These are phyloP conservation scores for Grosmannia huntii DNA, from an alignment of 2,329 filamentous ascomycete species.

Conservation along the genomic window DNA sequence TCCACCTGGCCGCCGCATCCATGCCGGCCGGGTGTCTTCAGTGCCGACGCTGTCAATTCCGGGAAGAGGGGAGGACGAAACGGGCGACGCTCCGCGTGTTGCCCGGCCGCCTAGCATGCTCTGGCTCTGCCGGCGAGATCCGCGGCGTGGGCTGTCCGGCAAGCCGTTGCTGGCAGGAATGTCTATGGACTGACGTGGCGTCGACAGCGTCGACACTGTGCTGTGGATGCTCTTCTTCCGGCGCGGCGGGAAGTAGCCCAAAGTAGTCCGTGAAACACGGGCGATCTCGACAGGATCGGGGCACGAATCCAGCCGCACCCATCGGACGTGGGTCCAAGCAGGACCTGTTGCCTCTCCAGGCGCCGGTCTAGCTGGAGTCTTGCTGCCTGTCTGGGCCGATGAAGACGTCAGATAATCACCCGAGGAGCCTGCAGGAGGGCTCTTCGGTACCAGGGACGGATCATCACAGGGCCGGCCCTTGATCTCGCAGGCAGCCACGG, in stretches of 20 bases:
- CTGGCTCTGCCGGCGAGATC: constrained; percentile 28
- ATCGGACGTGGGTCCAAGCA: constrained; percentile 77
- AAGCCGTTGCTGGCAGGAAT: background rate
- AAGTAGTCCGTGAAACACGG: constrained; percentile 62
- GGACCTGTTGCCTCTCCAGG: constrained; percentile 35
- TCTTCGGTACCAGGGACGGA: constrained; percentile 28
- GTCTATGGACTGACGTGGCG: constrained; percentile 54
- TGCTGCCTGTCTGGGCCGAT: constrained; percentile 11
- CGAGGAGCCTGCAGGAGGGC: constrained; percentile 21
- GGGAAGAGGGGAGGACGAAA: constrained; percentile 19
- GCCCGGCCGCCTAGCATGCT: constrained; percentile 23
- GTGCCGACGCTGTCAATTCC: constrained; percentile 11
- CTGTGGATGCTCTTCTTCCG: constrained; percentile 64
- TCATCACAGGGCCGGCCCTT: constrained; percentile 59
- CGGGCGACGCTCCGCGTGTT: constrained; percentile 16
- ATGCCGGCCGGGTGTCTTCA: constrained; percentile 33
- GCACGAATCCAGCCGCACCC: constrained; percentile 66
- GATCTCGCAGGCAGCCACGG: constrained; percentile 77
- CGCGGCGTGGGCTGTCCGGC: constrained; percentile 22
- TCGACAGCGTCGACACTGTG: constrained; percentile 52
- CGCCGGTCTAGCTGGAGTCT: background rate
- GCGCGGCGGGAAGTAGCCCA: constrained; percentile 86
- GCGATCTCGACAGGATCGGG: constrained; percentile 68
- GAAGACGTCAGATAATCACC: constrained; percentile 12
- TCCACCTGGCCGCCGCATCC: constrained; percentile 74